A percentile compares a stretch with the other conserved stretches of the same genome.
Conservation (phyloP, 176 grass and related monocot species). For the Tillandsia fasciculata region DNA sequence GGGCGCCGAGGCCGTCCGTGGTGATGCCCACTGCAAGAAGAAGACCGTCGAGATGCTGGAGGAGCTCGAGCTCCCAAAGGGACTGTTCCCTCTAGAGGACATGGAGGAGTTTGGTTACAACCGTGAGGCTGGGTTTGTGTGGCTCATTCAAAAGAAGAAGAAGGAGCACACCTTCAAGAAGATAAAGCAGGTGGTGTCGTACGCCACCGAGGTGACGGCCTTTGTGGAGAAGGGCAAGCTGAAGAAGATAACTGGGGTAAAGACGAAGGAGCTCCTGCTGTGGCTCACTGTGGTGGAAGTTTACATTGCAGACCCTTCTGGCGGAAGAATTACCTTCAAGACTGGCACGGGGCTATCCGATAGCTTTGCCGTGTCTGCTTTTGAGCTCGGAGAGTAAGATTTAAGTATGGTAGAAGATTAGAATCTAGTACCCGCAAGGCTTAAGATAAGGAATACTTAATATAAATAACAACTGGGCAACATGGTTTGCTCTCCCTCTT, state of each 20-base stretch:
- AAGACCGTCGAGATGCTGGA: slow-evolving; percentile 6
- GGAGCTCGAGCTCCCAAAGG: slow-evolving; percentile 25
- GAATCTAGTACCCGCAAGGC: background rate
- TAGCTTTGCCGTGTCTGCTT: background rate
- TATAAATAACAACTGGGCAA: too few relatives aligned
- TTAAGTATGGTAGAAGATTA: background rate
- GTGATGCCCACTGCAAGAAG: slow-evolving; percentile 10
- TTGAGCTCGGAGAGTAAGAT: background rate
- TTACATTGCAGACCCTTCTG: background rate
- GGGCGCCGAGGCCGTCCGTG: background rate
- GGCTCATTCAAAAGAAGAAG: slow-evolving; percentile 31
- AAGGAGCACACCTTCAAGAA: slow-evolving; percentile 27
- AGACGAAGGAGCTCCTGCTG: slow-evolving; percentile 21
- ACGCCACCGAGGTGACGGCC: slow-evolving; percentile 9
- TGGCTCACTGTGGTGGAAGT: slow-evolving; percentile 24
- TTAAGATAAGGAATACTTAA: too few relatives aligned
- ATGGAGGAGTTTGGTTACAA: slow-evolving; percentile 26
- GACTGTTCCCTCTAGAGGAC: slow-evolving; percentile 21
- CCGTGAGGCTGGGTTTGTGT: background rate
- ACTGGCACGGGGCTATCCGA: slow-evolving; percentile 8
- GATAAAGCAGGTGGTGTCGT: slow-evolving; percentile 24
- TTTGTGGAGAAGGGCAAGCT: slow-evolving; percentile 15
- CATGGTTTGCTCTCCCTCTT: too few relatives aligned
- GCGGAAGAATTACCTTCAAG: slow-evolving; percentile 18
- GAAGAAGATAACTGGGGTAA: slow-evolving; percentile 18